Conservation (phyloP, 306 rosid species). For the Pueraria montana region DNA sequence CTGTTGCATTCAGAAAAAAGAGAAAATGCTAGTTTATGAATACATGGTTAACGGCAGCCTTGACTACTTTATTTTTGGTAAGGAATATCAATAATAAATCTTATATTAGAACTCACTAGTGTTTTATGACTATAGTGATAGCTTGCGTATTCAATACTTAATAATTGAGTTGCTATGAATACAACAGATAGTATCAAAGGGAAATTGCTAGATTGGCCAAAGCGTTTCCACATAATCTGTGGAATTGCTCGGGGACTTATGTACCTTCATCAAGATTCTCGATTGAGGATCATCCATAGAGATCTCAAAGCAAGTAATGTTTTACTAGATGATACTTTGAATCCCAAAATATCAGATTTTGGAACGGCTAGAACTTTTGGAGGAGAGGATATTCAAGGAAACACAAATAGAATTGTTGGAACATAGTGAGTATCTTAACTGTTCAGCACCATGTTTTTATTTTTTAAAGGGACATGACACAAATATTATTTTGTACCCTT, state of each 20-base stretch:
- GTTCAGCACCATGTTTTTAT: neutral
- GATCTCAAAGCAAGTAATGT: conserved; percentile 66
- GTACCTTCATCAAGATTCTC: conserved; percentile 67
- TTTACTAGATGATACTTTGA: conserved; percentile 55
- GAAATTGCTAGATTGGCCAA: conserved; percentile 48
- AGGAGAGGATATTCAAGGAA: conserved; percentile 60
- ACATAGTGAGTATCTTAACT: conserved; percentile 52
- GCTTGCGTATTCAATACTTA: neutral
- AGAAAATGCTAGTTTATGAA: conserved; percentile 39
- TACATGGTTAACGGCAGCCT: neutral
- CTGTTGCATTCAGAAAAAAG: conserved; percentile 51
- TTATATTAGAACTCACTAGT: neutral
- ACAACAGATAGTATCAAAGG: conserved; percentile 34
- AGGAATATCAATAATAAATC: neutral
- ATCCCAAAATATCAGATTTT: conserved; percentile 68
- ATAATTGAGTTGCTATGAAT: neutral
- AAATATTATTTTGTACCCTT: too few species aligned
- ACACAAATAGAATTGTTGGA: conserved; percentile 62
- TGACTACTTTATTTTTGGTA: conserved; percentile 33
- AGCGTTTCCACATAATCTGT: conserved; percentile 52
- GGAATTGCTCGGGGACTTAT: conserved; percentile 65
- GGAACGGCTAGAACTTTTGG: conserved; percentile 57
- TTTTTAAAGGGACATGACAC: neutral
- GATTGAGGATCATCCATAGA: conserved; percentile 60
- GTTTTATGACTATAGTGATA: neutral